These are phyloP conservation scores for Xenosphaeropsis pyriputrescens DNA, from an alignment of 2,329 filamentous ascomycete genomes.

Conservation along the genomic window DNA sequence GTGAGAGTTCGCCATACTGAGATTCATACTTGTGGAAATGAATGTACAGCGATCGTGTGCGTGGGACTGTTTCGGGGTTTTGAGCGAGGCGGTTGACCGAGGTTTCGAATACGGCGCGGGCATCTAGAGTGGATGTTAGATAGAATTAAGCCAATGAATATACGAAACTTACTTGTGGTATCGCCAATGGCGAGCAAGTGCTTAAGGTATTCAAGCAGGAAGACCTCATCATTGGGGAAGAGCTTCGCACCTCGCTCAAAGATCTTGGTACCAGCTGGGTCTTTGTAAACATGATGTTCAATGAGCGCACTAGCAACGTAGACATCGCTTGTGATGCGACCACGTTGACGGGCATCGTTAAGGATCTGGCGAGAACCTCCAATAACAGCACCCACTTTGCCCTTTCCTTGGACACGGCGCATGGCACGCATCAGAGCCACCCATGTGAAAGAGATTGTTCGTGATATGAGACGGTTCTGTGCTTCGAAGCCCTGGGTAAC, in stretches of 20 bases:
- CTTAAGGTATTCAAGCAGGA: conserved; percentile 92
- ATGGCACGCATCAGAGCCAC: conserved; percentile 89
- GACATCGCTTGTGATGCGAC: conserved; percentile 82
- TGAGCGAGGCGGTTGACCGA: conserved; percentile 70
- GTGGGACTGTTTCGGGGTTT: conserved; percentile 58
- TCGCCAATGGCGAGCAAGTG: conserved; percentile 87
- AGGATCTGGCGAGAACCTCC: conserved; percentile 76
- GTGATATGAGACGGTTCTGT: conserved; percentile 63
- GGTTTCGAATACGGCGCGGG: conserved; percentile 89
- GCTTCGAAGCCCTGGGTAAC: conserved; percentile 53
- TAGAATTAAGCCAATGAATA: background rate
- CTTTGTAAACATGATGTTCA: conserved; percentile 93
- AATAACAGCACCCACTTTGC: conserved; percentile 26
- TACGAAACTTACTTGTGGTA: conserved; percentile 60
- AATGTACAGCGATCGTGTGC: conserved; percentile 71
- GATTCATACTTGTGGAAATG: conserved; percentile 96
- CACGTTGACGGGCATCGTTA: conserved; percentile 72
- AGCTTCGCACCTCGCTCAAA: conserved; percentile 88
- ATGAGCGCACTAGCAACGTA: conserved; percentile 89
- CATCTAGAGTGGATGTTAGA: conserved; percentile 41
- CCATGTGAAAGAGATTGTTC: conserved; percentile 86
- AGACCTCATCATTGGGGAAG: conserved; percentile 85
- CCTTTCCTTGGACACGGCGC: conserved; percentile 83
- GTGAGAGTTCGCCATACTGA: conserved; percentile 80
- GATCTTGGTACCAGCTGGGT: conserved; percentile 82